These are phyloP conservation scores for Inga laurina DNA, from an alignment of 306 rosid species.

Conservation along the genomic window DNA sequence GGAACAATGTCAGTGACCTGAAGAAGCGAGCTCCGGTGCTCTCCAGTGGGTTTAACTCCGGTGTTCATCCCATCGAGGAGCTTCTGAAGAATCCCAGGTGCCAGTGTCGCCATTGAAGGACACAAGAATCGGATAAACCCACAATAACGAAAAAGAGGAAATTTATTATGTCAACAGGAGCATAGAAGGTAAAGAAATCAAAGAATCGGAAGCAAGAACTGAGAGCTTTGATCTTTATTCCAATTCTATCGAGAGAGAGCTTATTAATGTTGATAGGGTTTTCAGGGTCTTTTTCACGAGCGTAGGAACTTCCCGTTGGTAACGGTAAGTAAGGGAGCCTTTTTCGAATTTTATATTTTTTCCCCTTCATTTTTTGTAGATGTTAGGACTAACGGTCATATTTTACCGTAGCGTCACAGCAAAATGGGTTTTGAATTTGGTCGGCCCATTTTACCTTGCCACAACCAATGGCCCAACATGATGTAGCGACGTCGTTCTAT, in stretches of 20 bases:
- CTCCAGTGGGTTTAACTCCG: slow-evolving; percentile 70
- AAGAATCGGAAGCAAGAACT: neutral
- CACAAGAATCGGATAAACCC: neutral
- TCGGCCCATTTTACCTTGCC: neutral
- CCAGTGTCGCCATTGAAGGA: slow-evolving; percentile 63
- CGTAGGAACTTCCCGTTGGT: slow-evolving; percentile 40
- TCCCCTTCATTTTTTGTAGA: neutral
- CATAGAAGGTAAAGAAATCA: slow-evolving; percentile 10
- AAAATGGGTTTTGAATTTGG: neutral
- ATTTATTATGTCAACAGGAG: neutral
- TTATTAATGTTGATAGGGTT: neutral
- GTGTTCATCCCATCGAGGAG: slow-evolving; percentile 73
- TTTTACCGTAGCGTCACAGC: slow-evolving; percentile 23
- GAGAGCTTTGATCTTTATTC: neutral
- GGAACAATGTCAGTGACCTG: slow-evolving; percentile 95
- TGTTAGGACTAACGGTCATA: slow-evolving; percentile 69
- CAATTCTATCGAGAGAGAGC: neutral
- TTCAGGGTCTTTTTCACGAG: neutral
- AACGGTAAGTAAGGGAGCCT: slow-evolving; percentile 46
- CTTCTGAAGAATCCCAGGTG: slow-evolving; percentile 82
- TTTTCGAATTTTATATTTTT: slow-evolving; percentile 38
- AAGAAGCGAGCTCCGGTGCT: slow-evolving; percentile 78
- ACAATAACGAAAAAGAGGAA: neutral
- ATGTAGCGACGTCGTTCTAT: neutral
- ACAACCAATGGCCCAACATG: no score